A percentile compares a stretch with the other conserved stretches of the same genome.
These are phyloP conservation scores for Dillenia suffruticosa DNA, from an alignment of 164 flowering plant species.

Conservation along the genomic window DNA sequence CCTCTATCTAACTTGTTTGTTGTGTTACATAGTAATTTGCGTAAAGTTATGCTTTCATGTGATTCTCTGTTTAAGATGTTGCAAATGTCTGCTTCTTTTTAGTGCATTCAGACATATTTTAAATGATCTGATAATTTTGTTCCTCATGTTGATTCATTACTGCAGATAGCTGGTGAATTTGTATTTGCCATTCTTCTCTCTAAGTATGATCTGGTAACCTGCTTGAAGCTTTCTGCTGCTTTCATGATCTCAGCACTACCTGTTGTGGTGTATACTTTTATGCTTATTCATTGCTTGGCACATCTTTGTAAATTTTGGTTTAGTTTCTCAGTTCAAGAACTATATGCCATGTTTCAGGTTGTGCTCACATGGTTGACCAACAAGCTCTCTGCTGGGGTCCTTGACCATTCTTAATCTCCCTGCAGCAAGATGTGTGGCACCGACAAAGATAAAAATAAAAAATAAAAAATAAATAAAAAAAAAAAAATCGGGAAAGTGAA, in stretches of 20 bases:
- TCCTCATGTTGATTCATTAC: slow-evolving; percentile 2
- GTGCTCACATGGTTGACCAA: slow-evolving; percentile 79
- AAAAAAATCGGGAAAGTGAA: too few species aligned
- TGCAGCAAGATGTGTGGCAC: slow-evolving; percentile 27
- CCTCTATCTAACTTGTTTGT: too few species aligned
- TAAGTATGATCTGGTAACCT: slow-evolving; percentile 81
- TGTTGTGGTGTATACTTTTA: slow-evolving; percentile 55
- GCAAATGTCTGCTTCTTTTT: too few species aligned
- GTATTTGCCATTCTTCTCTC: slow-evolving; percentile 88
- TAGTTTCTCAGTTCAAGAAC: background rate
- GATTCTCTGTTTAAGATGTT: too few species aligned
- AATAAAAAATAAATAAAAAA: too few species aligned
- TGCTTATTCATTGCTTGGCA: background rate
- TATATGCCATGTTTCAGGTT: slow-evolving; percentile 35
- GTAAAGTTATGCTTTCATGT: too few species aligned
- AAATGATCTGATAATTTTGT: too few species aligned
- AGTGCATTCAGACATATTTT: too few species aligned
- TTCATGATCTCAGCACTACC: slow-evolving; percentile 78
- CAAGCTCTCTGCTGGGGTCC: slow-evolving; percentile 86
- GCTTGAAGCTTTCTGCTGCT: slow-evolving; percentile 85
- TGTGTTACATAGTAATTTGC: too few species aligned
- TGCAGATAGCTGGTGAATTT: slow-evolving; percentile 91
- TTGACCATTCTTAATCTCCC: slow-evolving; percentile 63
- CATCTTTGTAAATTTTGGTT: background rate
- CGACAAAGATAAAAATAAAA: too few species aligned